Evolutionary conservation across 2,329 filamentous ascomycete genomes (phyloP).

Genomic region (Chaetomium globosum): DNA sequence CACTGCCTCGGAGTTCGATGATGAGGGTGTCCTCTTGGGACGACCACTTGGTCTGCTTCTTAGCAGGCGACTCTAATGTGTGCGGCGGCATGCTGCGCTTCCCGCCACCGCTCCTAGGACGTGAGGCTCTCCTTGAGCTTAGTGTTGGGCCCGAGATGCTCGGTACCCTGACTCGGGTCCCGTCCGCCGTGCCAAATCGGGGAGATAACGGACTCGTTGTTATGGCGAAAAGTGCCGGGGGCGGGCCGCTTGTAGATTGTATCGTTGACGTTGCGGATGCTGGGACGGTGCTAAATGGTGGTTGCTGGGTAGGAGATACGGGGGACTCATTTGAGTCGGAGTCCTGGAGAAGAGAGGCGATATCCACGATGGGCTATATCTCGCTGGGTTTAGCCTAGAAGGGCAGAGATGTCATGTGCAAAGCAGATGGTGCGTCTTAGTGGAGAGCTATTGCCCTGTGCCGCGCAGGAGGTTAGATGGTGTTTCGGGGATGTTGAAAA

Average conservation of each 20-base stretch:
- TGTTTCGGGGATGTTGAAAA: background rate
- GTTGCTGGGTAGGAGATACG: conserved; percentile 48
- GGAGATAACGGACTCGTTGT: conserved; percentile 29
- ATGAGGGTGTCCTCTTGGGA: conserved; percentile 90
- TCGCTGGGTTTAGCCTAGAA: conserved; percentile 35
- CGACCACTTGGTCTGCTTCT: conserved; percentile 97
- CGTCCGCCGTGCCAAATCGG: conserved; percentile 23
- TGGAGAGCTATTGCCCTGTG: background rate
- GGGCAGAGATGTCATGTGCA: conserved; percentile 41
- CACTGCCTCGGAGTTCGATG: conserved; percentile 83
- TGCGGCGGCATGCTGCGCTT: conserved; percentile 60
- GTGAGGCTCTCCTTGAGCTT: conserved; percentile 1
- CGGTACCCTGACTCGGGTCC: conserved; percentile 19
- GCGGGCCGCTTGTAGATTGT: conserved; percentile 39
- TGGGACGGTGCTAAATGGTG: conserved; percentile 45
- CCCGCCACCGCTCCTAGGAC: conserved; percentile 31
- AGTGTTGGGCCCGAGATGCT: conserved; percentile 20
- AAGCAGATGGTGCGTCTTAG: background rate
- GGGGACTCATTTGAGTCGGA: conserved; percentile 73
- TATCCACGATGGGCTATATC: conserved; percentile 82
- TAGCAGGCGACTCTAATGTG: conserved; percentile 69
- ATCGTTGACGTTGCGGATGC: conserved; percentile 45
- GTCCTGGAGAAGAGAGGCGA: conserved; percentile 82
- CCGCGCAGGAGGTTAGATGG: background rate
- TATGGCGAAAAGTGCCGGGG: conserved; percentile 28